A percentile compares a stretch with the other conserved stretches of the same genome.
Evolutionary conservation across 257 asterid genomes (phyloP).

Genomic region (Solanum habrochaites): DNA sequence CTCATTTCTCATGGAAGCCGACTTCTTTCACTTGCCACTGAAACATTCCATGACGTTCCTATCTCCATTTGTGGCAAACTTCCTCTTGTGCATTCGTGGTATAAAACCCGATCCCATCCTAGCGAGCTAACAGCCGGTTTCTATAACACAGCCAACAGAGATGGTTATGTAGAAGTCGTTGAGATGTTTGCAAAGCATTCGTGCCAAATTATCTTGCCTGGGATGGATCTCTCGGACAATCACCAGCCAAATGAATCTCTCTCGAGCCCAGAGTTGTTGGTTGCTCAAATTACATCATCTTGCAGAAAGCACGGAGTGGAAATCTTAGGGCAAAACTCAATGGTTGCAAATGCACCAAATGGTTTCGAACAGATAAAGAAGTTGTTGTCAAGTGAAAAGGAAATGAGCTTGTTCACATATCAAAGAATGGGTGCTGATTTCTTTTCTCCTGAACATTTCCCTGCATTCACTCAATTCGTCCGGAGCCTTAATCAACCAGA

Average conservation of each 20-base stretch:
- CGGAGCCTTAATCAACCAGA: constrained; percentile 30
- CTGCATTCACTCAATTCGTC: constrained; percentile 37
- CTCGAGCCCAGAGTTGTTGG: constrained; percentile 49
- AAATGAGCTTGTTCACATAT: constrained; percentile 40
- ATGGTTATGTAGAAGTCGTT: constrained; percentile 46
- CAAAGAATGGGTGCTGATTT: constrained; percentile 91
- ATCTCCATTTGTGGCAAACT: constrained; percentile 46
- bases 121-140: constrained; percentile 61
- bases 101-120: constrained; percentile 60
- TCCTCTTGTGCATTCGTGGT: constrained; percentile 47
- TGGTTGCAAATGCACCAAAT: constrained; percentile 16
- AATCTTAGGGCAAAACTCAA: constrained; percentile 44
- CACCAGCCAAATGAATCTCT: constrained; percentile 21
- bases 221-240: constrained; percentile 53
- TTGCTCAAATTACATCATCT: constrained; percentile 31
- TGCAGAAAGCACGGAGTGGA: constrained; percentile 33
- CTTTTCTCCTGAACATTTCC: constrained; percentile 79
- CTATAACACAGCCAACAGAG: constrained; percentile 52
- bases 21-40: constrained; percentile 51
- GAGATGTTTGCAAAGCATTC: constrained; percentile 45
- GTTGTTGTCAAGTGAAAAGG: constrained; percentile 29
- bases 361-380: constrained; percentile 48
- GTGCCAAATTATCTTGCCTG: constrained; percentile 45
- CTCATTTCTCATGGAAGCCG: constrained; percentile 55
- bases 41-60: constrained; percentile 35